A percentile compares a stretch with the other conserved stretches of the same genome.
Conservation (phyloP, 176 grass and related monocot genomes). For the Zoysia japonica region DNA sequence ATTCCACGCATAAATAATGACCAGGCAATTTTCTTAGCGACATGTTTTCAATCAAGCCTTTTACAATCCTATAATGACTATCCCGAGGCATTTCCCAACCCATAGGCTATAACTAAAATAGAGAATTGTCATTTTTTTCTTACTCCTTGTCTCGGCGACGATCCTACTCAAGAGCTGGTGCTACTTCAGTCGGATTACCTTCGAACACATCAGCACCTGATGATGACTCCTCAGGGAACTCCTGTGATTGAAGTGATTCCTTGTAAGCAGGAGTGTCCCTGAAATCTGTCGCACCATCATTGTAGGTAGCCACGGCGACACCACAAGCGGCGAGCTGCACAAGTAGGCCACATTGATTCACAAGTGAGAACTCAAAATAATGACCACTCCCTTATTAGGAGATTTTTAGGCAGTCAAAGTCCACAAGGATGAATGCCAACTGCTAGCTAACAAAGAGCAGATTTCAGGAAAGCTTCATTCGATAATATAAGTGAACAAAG, state of each 20-base stretch:
- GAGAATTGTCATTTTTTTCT: conserved; percentile 13
- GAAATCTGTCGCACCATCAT: conserved; percentile 91
- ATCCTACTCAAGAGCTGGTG: conserved; percentile 75
- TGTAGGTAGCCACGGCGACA: conserved; percentile 81
- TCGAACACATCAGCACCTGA: conserved; percentile 85
- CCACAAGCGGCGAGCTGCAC: conserved; percentile 87
- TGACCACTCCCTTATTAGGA: background rate
- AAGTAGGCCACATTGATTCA: conserved; percentile 17
- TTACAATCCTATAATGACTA: conserved; percentile 11
- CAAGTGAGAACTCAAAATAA: background rate
- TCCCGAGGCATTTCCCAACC: background rate
- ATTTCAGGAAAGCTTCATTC: background rate
- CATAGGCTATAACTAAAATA: conserved; percentile 21
- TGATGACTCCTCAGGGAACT: conserved; percentile 79
- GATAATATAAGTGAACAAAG: background rate
- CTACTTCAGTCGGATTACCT: conserved; percentile 93
- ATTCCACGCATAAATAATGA: conserved; percentile 15
- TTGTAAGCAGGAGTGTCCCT: conserved; percentile 81
- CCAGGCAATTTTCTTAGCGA: conserved; percentile 37
- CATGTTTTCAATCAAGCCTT: conserved; percentile 20
- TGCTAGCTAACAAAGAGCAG: background rate
- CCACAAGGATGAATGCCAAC: background rate
- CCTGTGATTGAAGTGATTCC: conserved; percentile 64
- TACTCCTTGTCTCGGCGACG: background rate
- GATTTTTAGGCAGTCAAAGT: background rate